phyloP scores from a whole-genome alignment of 2,329 filamentous ascomycete genomes.

The Aspergillus vadensis region DNA sequence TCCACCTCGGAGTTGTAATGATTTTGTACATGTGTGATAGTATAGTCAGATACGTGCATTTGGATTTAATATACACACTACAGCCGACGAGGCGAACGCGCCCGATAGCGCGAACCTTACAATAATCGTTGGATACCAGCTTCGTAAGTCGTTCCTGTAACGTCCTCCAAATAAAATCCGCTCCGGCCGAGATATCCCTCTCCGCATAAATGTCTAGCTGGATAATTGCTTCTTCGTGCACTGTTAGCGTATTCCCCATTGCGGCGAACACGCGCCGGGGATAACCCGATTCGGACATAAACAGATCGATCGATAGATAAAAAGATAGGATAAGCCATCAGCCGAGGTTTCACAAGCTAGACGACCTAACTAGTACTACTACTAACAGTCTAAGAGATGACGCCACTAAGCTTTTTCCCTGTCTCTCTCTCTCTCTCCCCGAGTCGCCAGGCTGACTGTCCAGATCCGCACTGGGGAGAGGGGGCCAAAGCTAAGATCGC shows the following conservation, averaged over 20 bases:
- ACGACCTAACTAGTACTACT: too few species aligned
- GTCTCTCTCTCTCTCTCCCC: too few species aligned
- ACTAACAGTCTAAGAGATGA: not conserved
- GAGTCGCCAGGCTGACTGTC: not conserved
- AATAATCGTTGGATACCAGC: not conserved
- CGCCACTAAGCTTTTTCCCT: not conserved
- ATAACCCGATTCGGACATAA: too few species aligned
- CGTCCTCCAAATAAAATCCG: not conserved
- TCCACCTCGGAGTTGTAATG: not conserved
- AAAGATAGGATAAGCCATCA: not conserved
- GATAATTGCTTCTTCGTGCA: not conserved
- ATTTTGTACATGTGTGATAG: constrained; percentile 15
- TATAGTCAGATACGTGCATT: constrained; percentile 14
- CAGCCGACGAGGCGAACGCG: not conserved
- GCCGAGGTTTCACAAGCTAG: not conserved
- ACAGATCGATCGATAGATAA: not conserved
- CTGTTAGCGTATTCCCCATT: not conserved
- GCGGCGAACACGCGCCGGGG: too few species aligned
- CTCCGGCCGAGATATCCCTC: not conserved
- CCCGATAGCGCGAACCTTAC: not conserved
- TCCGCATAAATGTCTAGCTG: not conserved
- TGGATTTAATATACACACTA: not conserved
- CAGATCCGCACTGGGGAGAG: not conserved
- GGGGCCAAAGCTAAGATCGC: not conserved
- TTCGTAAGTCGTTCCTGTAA: not conserved